Conservation (phyloP, 345 rosid genomes). For the Hibiscus trionum region DNA sequence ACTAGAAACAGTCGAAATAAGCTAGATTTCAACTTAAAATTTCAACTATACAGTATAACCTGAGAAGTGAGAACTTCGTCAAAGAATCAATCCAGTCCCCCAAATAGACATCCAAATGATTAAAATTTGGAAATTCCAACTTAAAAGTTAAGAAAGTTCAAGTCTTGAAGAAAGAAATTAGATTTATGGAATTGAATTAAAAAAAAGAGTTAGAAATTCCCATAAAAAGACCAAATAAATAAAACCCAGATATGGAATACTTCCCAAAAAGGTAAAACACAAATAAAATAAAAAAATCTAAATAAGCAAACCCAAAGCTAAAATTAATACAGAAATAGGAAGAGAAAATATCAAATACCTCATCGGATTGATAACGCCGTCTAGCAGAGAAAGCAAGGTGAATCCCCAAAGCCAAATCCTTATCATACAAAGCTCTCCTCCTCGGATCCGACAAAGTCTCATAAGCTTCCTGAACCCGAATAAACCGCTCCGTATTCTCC, state of each 20-base stretch:
- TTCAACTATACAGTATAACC: too few species aligned
- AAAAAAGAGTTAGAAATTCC: background rate
- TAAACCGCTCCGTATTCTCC: conserved; percentile 63
- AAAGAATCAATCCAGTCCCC: background rate
- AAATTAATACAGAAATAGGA: background rate
- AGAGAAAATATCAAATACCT: conserved; percentile 24
- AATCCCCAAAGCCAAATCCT: conserved; percentile 45
- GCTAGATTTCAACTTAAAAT: too few species aligned
- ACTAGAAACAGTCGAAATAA: background rate
- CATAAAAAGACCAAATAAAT: background rate
- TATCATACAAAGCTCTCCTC: conserved; percentile 47
- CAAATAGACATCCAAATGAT: background rate
- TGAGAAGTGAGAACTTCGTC: background rate
- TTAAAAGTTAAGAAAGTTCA: background rate
- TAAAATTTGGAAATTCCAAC: background rate
- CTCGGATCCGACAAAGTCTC: conserved; percentile 71
- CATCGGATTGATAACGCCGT: conserved; percentile 30
- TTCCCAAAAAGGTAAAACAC: background rate
- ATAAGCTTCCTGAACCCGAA: conserved; percentile 68
- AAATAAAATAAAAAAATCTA: too few species aligned
- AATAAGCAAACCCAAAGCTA: background rate
- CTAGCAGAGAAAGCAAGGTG: conserved; percentile 55
- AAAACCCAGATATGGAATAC: background rate
- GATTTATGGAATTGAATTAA: too few species aligned
- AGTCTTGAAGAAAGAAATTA: background rate